phyloP scores from a whole-genome alignment of 306 rosid species.

The Trifolium pratense region DNA sequence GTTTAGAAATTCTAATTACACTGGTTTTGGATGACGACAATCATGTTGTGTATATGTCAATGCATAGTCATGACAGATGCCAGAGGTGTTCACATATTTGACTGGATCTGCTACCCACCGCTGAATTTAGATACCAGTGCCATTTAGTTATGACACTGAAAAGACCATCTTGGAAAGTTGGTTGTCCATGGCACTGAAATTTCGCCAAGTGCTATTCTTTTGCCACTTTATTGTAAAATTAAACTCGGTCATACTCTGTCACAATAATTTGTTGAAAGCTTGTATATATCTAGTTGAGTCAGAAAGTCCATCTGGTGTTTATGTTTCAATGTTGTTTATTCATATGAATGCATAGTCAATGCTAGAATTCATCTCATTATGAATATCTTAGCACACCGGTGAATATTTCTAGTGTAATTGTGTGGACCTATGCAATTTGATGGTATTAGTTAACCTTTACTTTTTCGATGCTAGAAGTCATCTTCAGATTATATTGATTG shows the following conservation, averaged over 20 bases:
- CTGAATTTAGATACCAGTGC: slow-evolving; percentile 12
- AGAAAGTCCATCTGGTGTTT: slow-evolving; percentile 17
- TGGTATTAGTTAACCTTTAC: slow-evolving; percentile 30
- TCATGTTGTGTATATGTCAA: background rate
- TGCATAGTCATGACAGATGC: slow-evolving; percentile 16
- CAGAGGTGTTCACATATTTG: slow-evolving; percentile 18
- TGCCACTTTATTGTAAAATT: slow-evolving; percentile 32
- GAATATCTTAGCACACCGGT: slow-evolving; percentile 34
- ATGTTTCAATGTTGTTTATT: background rate
- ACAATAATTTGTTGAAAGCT: slow-evolving; percentile 19
- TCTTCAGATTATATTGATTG: slow-evolving; percentile 7
- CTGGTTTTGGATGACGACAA: slow-evolving; percentile 17
- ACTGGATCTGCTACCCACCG: slow-evolving; percentile 31
- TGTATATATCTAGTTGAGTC: slow-evolving; percentile 16
- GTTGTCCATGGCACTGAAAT: slow-evolving; percentile 26
- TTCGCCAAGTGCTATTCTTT: background rate
- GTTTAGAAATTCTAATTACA: slow-evolving; percentile 33
- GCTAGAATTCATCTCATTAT: slow-evolving; percentile 7
- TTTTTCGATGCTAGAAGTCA: background rate
- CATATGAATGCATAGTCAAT: slow-evolving; percentile 12
- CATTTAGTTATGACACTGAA: slow-evolving; percentile 1
- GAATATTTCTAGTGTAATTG: slow-evolving; percentile 21
- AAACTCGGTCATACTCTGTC: slow-evolving; percentile 33
- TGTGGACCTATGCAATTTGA: slow-evolving; percentile 18
- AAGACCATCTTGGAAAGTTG: slow-evolving; percentile 33